Conservation (phyloP, 83 land plant genomes). For the Picea abies region DNA sequence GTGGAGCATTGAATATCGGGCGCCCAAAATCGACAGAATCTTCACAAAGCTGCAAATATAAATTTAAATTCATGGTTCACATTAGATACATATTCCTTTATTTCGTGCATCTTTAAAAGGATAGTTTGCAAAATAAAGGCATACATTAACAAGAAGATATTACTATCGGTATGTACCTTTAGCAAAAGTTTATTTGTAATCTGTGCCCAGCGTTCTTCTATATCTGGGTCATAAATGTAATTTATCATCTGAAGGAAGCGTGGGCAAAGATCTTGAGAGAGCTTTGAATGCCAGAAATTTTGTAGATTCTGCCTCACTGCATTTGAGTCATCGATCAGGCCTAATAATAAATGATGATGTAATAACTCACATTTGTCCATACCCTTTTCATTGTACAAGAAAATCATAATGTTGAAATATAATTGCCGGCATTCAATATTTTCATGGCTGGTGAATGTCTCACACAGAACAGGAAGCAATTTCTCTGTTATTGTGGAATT, state of each 20-base stretch:
- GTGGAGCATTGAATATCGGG: slow-evolving; percentile 57
- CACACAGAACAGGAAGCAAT: slow-evolving; percentile 37
- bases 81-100: not conserved
- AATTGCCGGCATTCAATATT: slow-evolving; percentile 34
- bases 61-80: no score
- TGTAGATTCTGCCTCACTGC: slow-evolving; percentile 31
- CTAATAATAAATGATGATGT: slow-evolving; percentile 29
- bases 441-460: slow-evolving; percentile 41
- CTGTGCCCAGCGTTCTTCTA: slow-evolving; percentile 42
- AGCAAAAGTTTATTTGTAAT: slow-evolving; percentile 36
- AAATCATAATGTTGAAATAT: slow-evolving; percentile 43
- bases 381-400: slow-evolving; percentile 25
- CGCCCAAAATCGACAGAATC: slow-evolving; percentile 46
- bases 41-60: slow-evolving; percentile 45
- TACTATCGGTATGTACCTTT: slow-evolving; percentile 24
- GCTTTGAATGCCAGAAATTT: slow-evolving; percentile 45
- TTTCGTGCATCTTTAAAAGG: not conserved
- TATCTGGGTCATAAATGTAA: slow-evolving; percentile 35
- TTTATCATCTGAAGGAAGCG: slow-evolving; percentile 42
- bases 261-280: slow-evolving; percentile 25
- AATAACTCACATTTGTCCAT: slow-evolving; percentile 26
- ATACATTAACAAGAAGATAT: not conserved
- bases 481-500: slow-evolving; percentile 30
- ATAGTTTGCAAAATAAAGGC: not conserved
- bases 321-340: slow-evolving; percentile 35